A percentile compares a stretch with the other conserved stretches of the same genome.
Evolutionary conservation across 2,329 filamentous ascomycete species (phyloP).

Genomic region (Aspergillus carbonarius): DNA sequence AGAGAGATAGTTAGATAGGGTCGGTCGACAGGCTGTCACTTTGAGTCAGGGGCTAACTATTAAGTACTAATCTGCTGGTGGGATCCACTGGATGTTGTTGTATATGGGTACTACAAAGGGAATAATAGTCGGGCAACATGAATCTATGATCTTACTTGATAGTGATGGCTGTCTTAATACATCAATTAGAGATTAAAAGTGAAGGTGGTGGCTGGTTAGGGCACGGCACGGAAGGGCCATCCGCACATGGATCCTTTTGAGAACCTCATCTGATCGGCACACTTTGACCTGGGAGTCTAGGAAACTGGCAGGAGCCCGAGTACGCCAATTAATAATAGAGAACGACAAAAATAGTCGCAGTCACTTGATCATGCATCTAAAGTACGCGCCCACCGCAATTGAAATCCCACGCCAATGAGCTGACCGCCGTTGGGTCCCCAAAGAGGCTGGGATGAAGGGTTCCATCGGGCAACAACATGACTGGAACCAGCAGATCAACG

Average conservation of each 20-base stretch:
- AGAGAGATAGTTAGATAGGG: neutral
- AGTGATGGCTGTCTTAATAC: too few species aligned
- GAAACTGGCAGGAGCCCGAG: neutral
- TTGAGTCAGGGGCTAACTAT: neutral
- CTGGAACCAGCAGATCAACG: neutral
- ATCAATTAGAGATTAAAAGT: neutral
- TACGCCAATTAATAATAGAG: neutral
- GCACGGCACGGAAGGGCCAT: neutral
- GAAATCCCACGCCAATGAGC: neutral
- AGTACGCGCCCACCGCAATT: neutral
- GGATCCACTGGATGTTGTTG: neutral
- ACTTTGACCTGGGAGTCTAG: neutral
- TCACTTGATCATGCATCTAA: neutral
- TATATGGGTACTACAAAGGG: too few species aligned
- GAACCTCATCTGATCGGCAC: neutral
- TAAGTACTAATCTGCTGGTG: neutral
- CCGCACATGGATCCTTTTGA: too few species aligned
- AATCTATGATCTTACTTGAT: too few species aligned
- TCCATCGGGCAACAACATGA: slow-evolving; percentile 13
- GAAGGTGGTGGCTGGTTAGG: neutral
- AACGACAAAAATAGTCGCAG: neutral
- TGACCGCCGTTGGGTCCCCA: slow-evolving; percentile 24
- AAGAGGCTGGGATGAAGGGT: slow-evolving; percentile 25
- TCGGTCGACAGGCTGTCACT: neutral
- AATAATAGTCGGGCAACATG: too few species aligned